phyloP scores from a whole-genome alignment of 169 alveolate species.

The Eimeria maxima region DNA sequence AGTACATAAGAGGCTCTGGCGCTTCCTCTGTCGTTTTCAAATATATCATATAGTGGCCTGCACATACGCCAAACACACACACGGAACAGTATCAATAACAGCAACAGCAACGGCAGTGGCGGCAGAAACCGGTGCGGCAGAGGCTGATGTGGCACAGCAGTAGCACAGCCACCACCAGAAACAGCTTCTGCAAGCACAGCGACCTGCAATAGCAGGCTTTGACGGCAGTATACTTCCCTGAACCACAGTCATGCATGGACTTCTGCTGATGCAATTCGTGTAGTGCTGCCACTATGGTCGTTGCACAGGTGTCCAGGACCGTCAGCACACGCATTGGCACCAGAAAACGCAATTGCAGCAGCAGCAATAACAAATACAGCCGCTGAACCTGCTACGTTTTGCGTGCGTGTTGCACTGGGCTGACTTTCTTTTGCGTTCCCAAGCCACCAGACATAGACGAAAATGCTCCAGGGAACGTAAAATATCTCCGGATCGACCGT shows the following conservation, averaged over 20 bases:
- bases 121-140: not conserved
- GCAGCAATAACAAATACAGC: not conserved
- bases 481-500: constrained; percentile 79
- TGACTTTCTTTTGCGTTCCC: constrained; percentile 70
- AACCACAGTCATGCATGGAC: not conserved
- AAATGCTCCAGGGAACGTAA: constrained; percentile 75
- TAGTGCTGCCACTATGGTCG: not conserved
- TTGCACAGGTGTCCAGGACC: not conserved
- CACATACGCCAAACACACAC: not conserved
- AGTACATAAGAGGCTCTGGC: constrained; percentile 72
- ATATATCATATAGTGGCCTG: constrained; percentile 68
- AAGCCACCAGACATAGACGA: constrained; percentile 73
- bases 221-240: not conserved
- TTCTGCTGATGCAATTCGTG: not conserved
- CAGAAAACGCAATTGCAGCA: not conserved
- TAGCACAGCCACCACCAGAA: not conserved
- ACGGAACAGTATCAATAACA: not conserved
- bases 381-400: not conserved
- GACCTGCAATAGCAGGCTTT: too few relatives aligned
- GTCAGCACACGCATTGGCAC: not conserved
- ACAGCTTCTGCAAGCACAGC: not conserved
- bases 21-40: constrained; percentile 62
- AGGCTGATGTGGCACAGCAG: too few relatives aligned
- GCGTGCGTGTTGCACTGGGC: not conserved
- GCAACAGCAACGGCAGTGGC: not conserved